Evolutionary conservation across 225 moss, liverwort and hornwort species (phyloP), one percentile per base, ranked within the genome.

Genomic region (Rhytidiadelphus loreus): DNA sequence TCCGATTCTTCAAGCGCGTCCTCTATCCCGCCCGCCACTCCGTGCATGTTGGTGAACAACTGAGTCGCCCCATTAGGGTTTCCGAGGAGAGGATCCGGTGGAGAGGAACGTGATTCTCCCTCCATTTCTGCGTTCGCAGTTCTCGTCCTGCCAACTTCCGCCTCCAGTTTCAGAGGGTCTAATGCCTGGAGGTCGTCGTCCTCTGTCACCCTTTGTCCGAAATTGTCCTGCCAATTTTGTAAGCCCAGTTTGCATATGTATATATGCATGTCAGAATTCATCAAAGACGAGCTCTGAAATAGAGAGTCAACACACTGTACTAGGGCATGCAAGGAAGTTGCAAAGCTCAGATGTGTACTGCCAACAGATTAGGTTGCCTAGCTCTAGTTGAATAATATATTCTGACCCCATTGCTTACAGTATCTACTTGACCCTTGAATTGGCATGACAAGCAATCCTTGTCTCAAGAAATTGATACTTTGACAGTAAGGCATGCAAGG

Each of bases 61-160:
- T 92, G 92, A 60, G 92, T 92, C 53, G 92, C 92, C 44, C 92
- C 92, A 46, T 71, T 88, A 84, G 89, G 86, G 41, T 83, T 91
- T 60, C 55, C 81, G 39, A 91, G 91, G 8, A 91, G 82, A 59
- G 86, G 90, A 70, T 85, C 84, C 13, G 30, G 24, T 74, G 6
- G 68, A 21, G 32, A 22, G 30, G 72, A 52, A 11, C 20, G 23
- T 43, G 87, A 58, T 8, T 72, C 64, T 21, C 12, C 63, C 37
- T 37, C 69, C 7, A 13, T 46, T 23, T 55, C 72, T 62, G 19
- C 5, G 41, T 6, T 43, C n/a, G 46, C n/a, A 16, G 25, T 44
- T 28, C 70, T 37, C 70, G 48, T 52, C 50, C 81, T 60, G 11
- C 33, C 61, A 33, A 72, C 72, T 52, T 15, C 72, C 24, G 16